phyloP scores from a whole-genome alignment of 2,329 filamentous ascomycete species.

The Sarocladium kiliense region DNA sequence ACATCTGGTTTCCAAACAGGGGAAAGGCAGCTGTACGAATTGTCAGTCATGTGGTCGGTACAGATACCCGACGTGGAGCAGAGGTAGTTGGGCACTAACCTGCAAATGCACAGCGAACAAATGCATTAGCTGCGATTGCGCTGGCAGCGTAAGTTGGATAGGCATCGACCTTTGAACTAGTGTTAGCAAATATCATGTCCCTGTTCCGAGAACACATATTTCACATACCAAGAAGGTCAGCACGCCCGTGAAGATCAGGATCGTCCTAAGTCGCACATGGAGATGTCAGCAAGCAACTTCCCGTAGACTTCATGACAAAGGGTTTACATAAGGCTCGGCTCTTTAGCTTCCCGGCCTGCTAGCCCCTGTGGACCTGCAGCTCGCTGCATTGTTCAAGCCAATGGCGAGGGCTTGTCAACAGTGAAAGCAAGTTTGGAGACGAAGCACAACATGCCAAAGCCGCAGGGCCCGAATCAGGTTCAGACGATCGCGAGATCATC shows the following conservation, averaged over 20 bases:
- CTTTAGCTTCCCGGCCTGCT: background rate
- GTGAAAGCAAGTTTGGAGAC: background rate
- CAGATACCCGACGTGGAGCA: slow-evolving; percentile 7
- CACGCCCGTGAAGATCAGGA: slow-evolving; percentile 76
- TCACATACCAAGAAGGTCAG: slow-evolving; percentile 77
- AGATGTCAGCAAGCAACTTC: background rate
- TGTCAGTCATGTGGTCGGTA: slow-evolving; percentile 5
- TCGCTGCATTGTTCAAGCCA: background rate
- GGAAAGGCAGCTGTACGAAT: slow-evolving; percentile 60
- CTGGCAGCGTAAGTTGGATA: slow-evolving; percentile 72
- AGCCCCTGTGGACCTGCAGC: background rate
- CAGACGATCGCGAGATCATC: slow-evolving; percentile 6
- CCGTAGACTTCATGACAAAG: slow-evolving; percentile 24
- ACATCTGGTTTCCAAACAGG: slow-evolving; percentile 71
- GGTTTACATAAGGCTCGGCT: slow-evolving; percentile 21
- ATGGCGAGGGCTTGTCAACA: background rate
- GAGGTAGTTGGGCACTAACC: slow-evolving; percentile 35
- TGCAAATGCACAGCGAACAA: slow-evolving; percentile 73
- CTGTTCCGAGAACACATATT: background rate
- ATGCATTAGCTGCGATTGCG: slow-evolving; percentile 79
- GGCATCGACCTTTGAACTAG: slow-evolving; percentile 55
- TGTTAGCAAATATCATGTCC: background rate
- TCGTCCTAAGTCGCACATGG: slow-evolving; percentile 47
- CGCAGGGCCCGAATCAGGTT: background rate
- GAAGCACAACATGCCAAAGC: background rate